These are phyloP conservation scores for Carex kokanica DNA, from an alignment of 176 grass and related monocot species.

Conservation along the genomic window DNA sequence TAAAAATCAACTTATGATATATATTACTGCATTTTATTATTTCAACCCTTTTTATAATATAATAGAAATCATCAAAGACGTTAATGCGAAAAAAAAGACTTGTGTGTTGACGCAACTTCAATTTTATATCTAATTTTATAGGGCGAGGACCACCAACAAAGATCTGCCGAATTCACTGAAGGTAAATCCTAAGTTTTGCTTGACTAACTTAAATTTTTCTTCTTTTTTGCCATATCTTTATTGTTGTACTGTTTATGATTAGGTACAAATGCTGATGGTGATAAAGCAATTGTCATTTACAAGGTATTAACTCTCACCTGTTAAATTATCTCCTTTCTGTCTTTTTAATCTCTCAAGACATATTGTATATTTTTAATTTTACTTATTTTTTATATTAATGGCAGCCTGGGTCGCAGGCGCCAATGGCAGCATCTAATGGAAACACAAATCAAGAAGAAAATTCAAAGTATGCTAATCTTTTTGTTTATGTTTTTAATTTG, in stretches of 20 bases:
- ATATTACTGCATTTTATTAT: slow-evolving; percentile 6
- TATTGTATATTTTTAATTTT: slow-evolving; percentile 18
- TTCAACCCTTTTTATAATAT: background rate
- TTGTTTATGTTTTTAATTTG: background rate
- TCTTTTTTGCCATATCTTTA: slow-evolving; percentile 26
- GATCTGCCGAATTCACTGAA: slow-evolving; percentile 51
- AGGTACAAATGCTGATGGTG: slow-evolving; percentile 62
- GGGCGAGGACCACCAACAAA: slow-evolving; percentile 64
- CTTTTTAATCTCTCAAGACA: background rate
- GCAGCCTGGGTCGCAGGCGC: slow-evolving; percentile 63
- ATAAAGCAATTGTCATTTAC: slow-evolving; percentile 86
- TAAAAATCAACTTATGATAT: background rate
- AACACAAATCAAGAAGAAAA: slow-evolving; percentile 59
- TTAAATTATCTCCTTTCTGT: background rate
- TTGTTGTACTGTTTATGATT: slow-evolving; percentile 26
- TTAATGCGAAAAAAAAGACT: slow-evolving; percentile 19
- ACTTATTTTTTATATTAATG: slow-evolving; percentile 42
- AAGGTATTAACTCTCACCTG: slow-evolving; percentile 49
- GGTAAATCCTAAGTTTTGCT: slow-evolving; percentile 36
- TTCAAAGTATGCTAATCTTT: slow-evolving; percentile 66
- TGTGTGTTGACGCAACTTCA: background rate
- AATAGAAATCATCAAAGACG: background rate
- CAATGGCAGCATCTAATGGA: slow-evolving; percentile 43
- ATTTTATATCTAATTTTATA: slow-evolving; percentile 32
- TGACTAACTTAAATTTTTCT: slow-evolving; percentile 21